Base-by-base conservation (phyloP, 2,329 filamentous ascomycete genomes). In the Clarireedia monteithiana region DNA sequence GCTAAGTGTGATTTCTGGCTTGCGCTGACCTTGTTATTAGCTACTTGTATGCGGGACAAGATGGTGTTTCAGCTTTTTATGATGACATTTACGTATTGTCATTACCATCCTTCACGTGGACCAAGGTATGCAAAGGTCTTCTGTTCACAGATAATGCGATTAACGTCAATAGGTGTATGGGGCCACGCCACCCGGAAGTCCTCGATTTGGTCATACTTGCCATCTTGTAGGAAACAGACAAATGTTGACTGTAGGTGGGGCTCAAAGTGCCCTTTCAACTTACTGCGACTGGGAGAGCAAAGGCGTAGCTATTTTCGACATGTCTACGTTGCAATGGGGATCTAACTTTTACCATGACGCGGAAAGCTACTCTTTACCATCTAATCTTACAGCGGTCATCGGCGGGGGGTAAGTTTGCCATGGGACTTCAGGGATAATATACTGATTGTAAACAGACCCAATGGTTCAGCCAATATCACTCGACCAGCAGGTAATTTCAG, bases 21-120 rank as follows among this genome's bases (percentile, higher is more conserved):
- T 6, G 51, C 15, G 50, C 60, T 61, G 40, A 66, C 40, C 24
- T 47, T 9, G 9, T 9, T 26, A 5, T n/a, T 26, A 47, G 44
- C 42, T 74, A 75, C 50, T 68, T 80, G 49, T 79, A 78, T 55
- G 77, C 77, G 17, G 77, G 77, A 6, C 68, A 67, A 30, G 67
- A 75, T 56, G 71, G 65, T 14, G 61, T 67, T 10, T 57, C 65
- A 9, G 59, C 61, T 23, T 60, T 59, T 17, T 70, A 66, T 26
- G 76, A 78, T 53, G 75, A 77, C 40, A 64, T 76, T 6, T 75
- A 73, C 51, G 69, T 76, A 6, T 67, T 78, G 1, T 74, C 73
- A 0, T 50, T 78, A 1, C 75, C 75, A 0, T 73, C 74, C 0
- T 78, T 77, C 58, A 71, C 60, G 4, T 77, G 75, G 75, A 53